These are phyloP conservation scores for Neurospora sp. DNA, from an alignment of 495 filamentous ascomycete species.

Conservation along the genomic window DNA sequence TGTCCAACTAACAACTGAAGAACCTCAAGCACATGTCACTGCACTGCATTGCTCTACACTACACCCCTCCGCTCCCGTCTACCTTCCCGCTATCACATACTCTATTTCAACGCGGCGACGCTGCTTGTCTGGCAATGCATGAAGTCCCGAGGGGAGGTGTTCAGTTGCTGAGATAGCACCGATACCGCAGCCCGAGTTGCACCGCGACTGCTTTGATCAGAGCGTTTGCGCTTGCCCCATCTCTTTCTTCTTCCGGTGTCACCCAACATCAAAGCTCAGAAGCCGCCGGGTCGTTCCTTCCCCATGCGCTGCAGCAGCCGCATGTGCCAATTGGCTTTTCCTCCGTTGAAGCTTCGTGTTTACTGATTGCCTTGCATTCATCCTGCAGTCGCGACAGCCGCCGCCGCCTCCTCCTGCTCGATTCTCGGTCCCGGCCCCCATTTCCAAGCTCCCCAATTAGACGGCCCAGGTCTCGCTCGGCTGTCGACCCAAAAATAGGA, in stretches of 20 bases:
- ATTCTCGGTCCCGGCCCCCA: not conserved
- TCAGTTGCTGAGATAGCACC: not conserved
- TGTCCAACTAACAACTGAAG: not conserved
- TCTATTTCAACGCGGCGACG: not conserved
- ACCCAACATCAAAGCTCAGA: not conserved
- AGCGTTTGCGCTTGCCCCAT: not conserved
- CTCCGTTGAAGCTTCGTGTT: not conserved
- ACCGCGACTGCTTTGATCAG: not conserved
- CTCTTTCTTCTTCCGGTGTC: not conserved
- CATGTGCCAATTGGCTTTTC: conserved; percentile 15
- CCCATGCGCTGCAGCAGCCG: not conserved
- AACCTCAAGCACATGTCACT: not conserved
- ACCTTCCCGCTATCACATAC: not conserved
- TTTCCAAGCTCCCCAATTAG: conserved; percentile 12
- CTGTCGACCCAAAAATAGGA: conserved; percentile 9
- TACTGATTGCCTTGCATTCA: conserved; percentile 17
- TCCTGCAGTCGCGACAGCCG: conserved; percentile 6
- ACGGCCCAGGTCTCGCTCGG: conserved; percentile 7
- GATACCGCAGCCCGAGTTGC: not conserved
- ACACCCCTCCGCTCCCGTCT: not conserved
- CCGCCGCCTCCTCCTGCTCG: conserved; percentile 2
- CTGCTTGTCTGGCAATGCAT: not conserved
- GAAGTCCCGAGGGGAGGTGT: no score
- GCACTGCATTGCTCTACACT: not conserved
- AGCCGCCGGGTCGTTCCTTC: not conserved